These are phyloP conservation scores for Dicorynia guianensis DNA, from an alignment of 306 rosid genomes.

Conservation along the genomic window DNA sequence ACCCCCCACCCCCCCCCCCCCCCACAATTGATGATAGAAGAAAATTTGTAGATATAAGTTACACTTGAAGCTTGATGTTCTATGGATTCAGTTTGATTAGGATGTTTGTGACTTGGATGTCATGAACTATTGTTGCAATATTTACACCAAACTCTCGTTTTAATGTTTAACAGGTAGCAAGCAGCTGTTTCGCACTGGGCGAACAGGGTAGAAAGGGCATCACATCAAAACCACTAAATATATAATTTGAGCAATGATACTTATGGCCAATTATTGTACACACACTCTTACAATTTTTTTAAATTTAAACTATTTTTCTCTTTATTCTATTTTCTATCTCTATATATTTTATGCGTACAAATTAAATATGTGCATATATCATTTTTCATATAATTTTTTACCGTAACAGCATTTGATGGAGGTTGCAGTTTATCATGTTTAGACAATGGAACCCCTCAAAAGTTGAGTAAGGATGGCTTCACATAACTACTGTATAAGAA, in stretches of 20 bases:
- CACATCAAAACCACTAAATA: background rate
- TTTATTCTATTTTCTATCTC: too few relatives aligned
- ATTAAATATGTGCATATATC: too few relatives aligned
- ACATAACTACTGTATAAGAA: too few relatives aligned
- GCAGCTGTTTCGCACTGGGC: too few relatives aligned
- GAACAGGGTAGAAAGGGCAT: constrained; percentile 19
- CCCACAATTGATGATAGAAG: constrained; percentile 15
- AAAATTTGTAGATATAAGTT: constrained; percentile 35
- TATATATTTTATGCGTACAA: too few relatives aligned
- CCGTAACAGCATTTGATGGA: too few relatives aligned
- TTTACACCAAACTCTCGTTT: constrained; percentile 1
- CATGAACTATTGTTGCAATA: constrained; percentile 14
- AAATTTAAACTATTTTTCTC: too few relatives aligned
- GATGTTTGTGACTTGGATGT: constrained; percentile 29
- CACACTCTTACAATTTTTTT: too few relatives aligned
- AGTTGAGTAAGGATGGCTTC: too few relatives aligned
- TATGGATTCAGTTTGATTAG: constrained; percentile 26
- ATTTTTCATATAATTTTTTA: too few relatives aligned
- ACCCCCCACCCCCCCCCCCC: constrained; percentile 7
- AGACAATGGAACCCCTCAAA: background rate
- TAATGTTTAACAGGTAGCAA: constrained; percentile 20
- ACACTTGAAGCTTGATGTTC: constrained; percentile 20
- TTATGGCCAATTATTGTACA: too few relatives aligned
- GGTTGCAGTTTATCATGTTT: constrained; percentile 21
- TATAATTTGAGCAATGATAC: too few relatives aligned